phyloP scores from a whole-genome alignment of 2,329 filamentous ascomycete genomes.

The Parafenestella ontariensis region DNA sequence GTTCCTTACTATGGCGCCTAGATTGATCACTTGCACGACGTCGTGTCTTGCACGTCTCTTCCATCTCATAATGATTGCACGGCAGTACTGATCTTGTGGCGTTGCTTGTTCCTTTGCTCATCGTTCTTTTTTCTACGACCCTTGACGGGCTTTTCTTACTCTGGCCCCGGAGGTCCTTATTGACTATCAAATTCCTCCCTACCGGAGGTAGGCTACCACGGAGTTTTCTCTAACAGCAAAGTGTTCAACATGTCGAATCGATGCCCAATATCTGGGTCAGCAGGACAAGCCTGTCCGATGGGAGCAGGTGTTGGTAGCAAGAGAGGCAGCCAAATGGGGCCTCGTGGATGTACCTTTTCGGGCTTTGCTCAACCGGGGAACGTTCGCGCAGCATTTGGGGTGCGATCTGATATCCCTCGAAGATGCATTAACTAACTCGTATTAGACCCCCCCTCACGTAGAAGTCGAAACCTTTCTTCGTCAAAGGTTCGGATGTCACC shows the following conservation, averaged over 20 bases:
- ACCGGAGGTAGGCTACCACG: too few species aligned
- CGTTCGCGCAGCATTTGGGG: slow-evolving; percentile 30
- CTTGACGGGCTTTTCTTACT: not conserved
- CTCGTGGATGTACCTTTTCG: slow-evolving; percentile 34
- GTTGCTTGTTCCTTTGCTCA: not conserved
- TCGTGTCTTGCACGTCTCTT: too few species aligned
- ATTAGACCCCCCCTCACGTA: slow-evolving; percentile 25
- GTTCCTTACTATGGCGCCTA: too few species aligned
- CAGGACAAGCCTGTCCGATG: slow-evolving; percentile 21
- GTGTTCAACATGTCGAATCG: slow-evolving; percentile 17
- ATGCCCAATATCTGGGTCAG: slow-evolving; percentile 28
- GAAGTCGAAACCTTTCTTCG: slow-evolving; percentile 32
- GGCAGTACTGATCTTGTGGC: not conserved
- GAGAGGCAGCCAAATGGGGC: slow-evolving; percentile 21
- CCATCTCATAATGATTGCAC: too few species aligned
- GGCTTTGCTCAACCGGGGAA: slow-evolving; percentile 33
- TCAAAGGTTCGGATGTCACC: too few species aligned
- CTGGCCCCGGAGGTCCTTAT: not conserved
- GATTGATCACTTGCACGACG: not conserved
- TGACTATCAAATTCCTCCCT: too few species aligned
- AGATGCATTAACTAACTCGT: not conserved
- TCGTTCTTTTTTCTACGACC: not conserved
- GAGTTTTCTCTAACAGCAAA: not conserved
- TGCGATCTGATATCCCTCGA: slow-evolving; percentile 1
- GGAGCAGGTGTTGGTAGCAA: slow-evolving; percentile 18